These are phyloP conservation scores for Cordyceps militaris DNA, from an alignment of 2,329 filamentous ascomycete genomes.

Conservation along the genomic window DNA sequence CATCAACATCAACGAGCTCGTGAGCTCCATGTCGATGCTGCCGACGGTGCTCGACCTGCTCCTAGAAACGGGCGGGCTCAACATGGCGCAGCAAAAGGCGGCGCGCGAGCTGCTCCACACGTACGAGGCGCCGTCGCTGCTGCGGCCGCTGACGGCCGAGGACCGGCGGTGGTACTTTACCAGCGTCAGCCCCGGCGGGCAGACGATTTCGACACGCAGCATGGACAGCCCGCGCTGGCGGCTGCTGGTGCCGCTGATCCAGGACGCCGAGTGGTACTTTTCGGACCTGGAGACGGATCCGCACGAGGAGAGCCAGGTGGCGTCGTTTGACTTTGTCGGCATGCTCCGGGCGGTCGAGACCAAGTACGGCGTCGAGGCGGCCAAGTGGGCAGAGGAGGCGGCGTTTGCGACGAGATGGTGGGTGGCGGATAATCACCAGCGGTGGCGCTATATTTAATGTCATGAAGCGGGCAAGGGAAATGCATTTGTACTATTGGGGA, in stretches of 20 bases:
- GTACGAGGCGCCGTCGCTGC: constrained; percentile 29
- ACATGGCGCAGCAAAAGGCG: constrained; percentile 18
- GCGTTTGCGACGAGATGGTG: constrained; percentile 29
- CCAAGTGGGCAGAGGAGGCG: constrained; percentile 27
- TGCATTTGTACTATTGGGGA: neutral
- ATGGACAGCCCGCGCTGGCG: constrained; percentile 22
- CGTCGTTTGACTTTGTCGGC: constrained; percentile 7
- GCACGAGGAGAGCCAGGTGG: constrained; percentile 21
- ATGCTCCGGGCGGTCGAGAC: constrained; percentile 15
- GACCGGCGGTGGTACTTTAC: constrained; percentile 26
- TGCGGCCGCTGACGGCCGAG: constrained; percentile 21
- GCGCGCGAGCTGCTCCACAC: constrained; percentile 23
- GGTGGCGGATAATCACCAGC: constrained; percentile 29
- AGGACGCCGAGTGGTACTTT: constrained; percentile 27
- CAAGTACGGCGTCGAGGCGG: constrained; percentile 22
- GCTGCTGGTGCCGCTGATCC: constrained; percentile 26
- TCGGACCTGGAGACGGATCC: constrained; percentile 25
- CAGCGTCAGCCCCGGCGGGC: constrained; percentile 26
- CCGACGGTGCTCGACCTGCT: constrained; percentile 30
- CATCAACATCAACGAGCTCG: constrained; percentile 25
- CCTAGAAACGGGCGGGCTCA: constrained; percentile 26
- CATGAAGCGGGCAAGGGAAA: neutral
- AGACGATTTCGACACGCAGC: constrained; percentile 27
- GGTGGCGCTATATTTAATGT: constrained; percentile 25
- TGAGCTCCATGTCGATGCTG: constrained; percentile 26